A percentile compares a stretch with the other conserved stretches of the same genome.
phyloP scores from a whole-genome alignment of 108 stramenopile species.

The Aurantiochytrium sp. region DNA sequence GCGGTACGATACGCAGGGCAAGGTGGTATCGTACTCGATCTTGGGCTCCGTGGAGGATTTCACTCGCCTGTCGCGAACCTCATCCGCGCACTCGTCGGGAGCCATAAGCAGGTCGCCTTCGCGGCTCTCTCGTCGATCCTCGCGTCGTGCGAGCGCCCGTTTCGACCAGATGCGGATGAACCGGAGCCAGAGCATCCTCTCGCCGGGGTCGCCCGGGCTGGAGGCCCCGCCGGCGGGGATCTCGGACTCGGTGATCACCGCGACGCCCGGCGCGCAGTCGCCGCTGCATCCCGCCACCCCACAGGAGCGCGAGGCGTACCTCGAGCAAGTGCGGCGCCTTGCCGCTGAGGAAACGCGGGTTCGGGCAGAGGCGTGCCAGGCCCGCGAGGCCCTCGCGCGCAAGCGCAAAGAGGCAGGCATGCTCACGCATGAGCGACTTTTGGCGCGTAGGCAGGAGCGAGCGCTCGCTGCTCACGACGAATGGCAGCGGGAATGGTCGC shows the following conservation, averaged over 20 bases:
- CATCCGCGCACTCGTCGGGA: not conserved
- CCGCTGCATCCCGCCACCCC: not conserved
- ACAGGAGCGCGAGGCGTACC: not conserved
- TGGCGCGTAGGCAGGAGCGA: not conserved
- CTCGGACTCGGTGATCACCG: no score
- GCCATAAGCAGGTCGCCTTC: not conserved
- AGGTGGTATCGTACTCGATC: slow-evolving; percentile 8
- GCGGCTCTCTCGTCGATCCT: not conserved
- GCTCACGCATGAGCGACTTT: slow-evolving; percentile 15
- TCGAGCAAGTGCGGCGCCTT: not conserved
- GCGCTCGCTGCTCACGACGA: not conserved
- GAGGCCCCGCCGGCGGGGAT: not conserved
- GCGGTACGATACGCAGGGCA: not conserved
- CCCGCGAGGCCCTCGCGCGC: not conserved
- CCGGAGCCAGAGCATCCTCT: not conserved
- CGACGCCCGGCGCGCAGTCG: not conserved
- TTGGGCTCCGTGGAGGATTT: slow-evolving; percentile 6
- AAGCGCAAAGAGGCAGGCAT: not conserved
- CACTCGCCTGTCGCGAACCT: not conserved
- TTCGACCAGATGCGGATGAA: not conserved
- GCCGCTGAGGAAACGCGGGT: not conserved
- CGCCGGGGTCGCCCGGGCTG: not conserved
- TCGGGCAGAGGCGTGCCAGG: not conserved
- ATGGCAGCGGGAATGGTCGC: slow-evolving; percentile 26
- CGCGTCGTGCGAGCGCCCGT: not conserved